Evolutionary conservation across 768 basidiomycete genomes (phyloP).

Genomic region (Sistotremastrum suecicum): DNA sequence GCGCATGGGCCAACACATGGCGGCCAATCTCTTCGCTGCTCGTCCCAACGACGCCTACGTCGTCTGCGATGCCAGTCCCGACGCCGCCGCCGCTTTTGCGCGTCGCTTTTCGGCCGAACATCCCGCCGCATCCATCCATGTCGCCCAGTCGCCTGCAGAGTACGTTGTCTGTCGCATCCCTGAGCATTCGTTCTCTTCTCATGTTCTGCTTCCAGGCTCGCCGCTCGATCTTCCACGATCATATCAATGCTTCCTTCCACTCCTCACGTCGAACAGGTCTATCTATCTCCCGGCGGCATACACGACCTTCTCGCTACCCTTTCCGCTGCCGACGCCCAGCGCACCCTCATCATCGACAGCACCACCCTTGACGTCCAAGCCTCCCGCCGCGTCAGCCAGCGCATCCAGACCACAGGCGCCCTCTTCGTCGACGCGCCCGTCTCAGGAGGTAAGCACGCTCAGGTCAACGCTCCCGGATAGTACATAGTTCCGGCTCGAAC

Average conservation of each 20-base stretch:
- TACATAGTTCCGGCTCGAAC: conserved; percentile 3
- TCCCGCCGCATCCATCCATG: conserved; percentile 42
- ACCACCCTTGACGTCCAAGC: conserved; percentile 79
- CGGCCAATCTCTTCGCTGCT: conserved; percentile 66
- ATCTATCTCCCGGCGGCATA: conserved; percentile 45
- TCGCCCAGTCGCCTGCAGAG: conserved; percentile 59
- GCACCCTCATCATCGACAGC: conserved; percentile 72
- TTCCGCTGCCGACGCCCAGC: conserved; percentile 16
- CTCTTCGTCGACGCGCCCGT: conserved; percentile 89
- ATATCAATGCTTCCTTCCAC: conserved; percentile 91
- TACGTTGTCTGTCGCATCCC: conserved; percentile 24
- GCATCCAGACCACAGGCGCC: conserved; percentile 41
- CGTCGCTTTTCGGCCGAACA: conserved; percentile 39
- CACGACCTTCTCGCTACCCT: conserved; percentile 46
- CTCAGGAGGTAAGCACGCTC: conserved; percentile 56
- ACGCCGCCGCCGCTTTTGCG: conserved; percentile 41
- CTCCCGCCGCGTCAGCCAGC: conserved; percentile 47
- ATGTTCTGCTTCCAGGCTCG: conserved; percentile 32
- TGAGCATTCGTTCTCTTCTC: conserved; percentile 1
- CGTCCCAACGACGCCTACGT: conserved; percentile 43
- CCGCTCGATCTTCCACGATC: conserved; percentile 47
- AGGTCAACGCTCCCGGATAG: neutral
- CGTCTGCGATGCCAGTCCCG: conserved; percentile 63
- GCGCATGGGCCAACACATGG: conserved; percentile 83
- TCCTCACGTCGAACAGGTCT: conserved; percentile 72